Conservation (phyloP, 345 rosid species). For the Chamaenerion angustifolium region DNA sequence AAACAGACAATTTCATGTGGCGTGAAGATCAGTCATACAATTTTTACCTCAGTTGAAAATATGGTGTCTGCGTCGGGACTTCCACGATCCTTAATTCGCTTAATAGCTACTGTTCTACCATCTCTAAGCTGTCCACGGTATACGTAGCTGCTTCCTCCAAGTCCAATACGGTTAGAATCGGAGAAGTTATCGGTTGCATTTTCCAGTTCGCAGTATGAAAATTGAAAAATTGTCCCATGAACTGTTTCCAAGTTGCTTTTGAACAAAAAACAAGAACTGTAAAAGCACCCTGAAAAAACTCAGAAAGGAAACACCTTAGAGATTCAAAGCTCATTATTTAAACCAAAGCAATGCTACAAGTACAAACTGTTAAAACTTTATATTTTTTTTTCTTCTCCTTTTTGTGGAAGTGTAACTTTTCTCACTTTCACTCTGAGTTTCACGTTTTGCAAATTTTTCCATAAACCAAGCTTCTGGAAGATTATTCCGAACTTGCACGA, state of each 20-base stretch:
- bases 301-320: not conserved
- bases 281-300: conserved; percentile 52
- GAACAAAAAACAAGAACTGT: conserved; percentile 30
- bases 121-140: conserved; percentile 76
- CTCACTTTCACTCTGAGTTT: too few species aligned
- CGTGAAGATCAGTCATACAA: conserved; percentile 3
- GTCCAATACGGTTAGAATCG: conserved; percentile 55
- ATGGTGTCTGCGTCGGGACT: conserved; percentile 48
- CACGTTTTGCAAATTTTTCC: too few species aligned
- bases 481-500: too few species aligned
- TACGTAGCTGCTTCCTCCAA: conserved; percentile 83
- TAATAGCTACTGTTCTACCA: conserved; percentile 73
- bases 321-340: not conserved
- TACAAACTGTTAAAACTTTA: too few species aligned
- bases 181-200: conserved; percentile 69
- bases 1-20: not conserved
- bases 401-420: too few species aligned
- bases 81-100: conserved; percentile 50
- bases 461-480: too few species aligned
- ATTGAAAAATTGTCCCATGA: conserved; percentile 47
- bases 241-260: conserved; percentile 38
- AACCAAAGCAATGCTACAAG: not conserved
- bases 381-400: too few species aligned
- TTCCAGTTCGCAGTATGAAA: conserved; percentile 60
- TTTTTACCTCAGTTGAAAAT: conserved; percentile 62